These are phyloP conservation scores for Saksenaea oblongispora DNA, from an alignment of 371 early-diverging fungal species.

Conservation along the genomic window DNA sequence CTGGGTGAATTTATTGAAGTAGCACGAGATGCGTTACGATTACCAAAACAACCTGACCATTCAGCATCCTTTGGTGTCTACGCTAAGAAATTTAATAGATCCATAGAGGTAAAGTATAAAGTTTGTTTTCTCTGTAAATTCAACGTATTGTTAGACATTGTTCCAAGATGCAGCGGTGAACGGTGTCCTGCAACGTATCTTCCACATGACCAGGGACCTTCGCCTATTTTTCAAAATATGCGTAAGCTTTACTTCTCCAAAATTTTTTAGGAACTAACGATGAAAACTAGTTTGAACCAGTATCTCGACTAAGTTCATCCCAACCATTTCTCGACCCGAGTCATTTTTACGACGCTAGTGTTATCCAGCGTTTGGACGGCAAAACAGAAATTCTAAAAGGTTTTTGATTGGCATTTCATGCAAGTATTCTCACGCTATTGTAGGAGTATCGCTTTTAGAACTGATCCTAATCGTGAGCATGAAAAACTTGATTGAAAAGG, in stretches of 20 bases:
- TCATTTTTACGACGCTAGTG: slow-evolving; percentile 48
- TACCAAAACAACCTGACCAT: slow-evolving; percentile 20
- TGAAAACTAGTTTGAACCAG: slow-evolving; percentile 55
- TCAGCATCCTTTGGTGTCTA: slow-evolving; percentile 12
- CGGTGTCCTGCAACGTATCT: slow-evolving; percentile 54
- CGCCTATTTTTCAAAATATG: slow-evolving; percentile 61
- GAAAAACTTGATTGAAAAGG: slow-evolving; percentile 67
- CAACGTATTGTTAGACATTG: slow-evolving; percentile 16
- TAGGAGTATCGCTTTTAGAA: slow-evolving; percentile 78
- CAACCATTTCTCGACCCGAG: slow-evolving; percentile 46
- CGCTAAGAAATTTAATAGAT: slow-evolving; percentile 30
- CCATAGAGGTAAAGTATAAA: slow-evolving; percentile 23
- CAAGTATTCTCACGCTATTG: not conserved
- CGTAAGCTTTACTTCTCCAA: slow-evolving; percentile 38
- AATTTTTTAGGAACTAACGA: not conserved
- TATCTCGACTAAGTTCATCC: slow-evolving; percentile 39
- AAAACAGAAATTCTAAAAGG: slow-evolving; percentile 70
- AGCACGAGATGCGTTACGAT: slow-evolving; percentile 45
- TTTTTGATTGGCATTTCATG: slow-evolving; percentile 4
- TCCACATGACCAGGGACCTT: slow-evolving; percentile 63
- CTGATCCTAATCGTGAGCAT: slow-evolving; percentile 80
- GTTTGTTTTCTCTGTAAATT: not conserved
- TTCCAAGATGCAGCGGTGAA: slow-evolving; percentile 55
- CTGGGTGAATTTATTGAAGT: slow-evolving; percentile 62
- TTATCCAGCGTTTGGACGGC: slow-evolving; percentile 53